phyloP scores from a whole-genome alignment of 306 rosid genomes.

The Casuarina equisetifolia region DNA sequence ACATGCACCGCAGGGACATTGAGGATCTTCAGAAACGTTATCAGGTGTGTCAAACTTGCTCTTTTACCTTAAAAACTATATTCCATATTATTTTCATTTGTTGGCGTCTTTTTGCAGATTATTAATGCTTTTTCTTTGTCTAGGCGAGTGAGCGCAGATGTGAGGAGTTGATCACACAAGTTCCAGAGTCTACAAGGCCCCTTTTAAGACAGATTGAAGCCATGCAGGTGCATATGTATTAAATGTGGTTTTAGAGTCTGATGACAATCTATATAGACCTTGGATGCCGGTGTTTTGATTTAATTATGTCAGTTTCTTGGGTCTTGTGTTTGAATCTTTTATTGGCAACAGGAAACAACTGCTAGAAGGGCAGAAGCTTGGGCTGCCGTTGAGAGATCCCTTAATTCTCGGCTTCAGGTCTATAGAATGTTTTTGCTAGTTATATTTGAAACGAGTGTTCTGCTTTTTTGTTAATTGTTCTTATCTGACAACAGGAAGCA shows the following conservation, averaged over 20 bases:
- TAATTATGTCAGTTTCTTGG: slow-evolving; percentile 25
- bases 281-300: slow-evolving; percentile 21
- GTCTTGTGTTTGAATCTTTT: slow-evolving; percentile 31
- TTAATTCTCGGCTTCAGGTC: slow-evolving; percentile 94
- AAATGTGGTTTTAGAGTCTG: slow-evolving; percentile 16
- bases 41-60: slow-evolving; percentile 57
- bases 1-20: slow-evolving; percentile 81
- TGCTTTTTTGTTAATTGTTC: slow-evolving; percentile 27
- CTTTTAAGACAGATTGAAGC: slow-evolving; percentile 98
- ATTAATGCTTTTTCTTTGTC: slow-evolving; percentile 31
- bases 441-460: slow-evolving; percentile 14
- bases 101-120: slow-evolving; percentile 21
- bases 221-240: slow-evolving; percentile 71
- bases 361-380: slow-evolving; percentile 93
- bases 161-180: slow-evolving; percentile 94
- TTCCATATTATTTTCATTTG: slow-evolving; percentile 25
- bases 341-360: slow-evolving; percentile 77
- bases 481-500: slow-evolving; percentile 74
- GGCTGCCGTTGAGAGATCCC: slow-evolving; percentile 95
- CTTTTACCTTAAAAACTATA: slow-evolving; percentile 21
- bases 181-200: slow-evolving; percentile 98
- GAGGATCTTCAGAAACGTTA: slow-evolving; percentile 97
- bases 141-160: slow-evolving; percentile 99
- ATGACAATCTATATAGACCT: slow-evolving; percentile 6
- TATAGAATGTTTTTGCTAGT: slow-evolving; percentile 21